Percentiles rank a stretch among this genome's conserved stretches.
These are phyloP conservation scores for Murraya koenigii DNA, from an alignment of 345 rosid genomes.

Conservation along the genomic window DNA sequence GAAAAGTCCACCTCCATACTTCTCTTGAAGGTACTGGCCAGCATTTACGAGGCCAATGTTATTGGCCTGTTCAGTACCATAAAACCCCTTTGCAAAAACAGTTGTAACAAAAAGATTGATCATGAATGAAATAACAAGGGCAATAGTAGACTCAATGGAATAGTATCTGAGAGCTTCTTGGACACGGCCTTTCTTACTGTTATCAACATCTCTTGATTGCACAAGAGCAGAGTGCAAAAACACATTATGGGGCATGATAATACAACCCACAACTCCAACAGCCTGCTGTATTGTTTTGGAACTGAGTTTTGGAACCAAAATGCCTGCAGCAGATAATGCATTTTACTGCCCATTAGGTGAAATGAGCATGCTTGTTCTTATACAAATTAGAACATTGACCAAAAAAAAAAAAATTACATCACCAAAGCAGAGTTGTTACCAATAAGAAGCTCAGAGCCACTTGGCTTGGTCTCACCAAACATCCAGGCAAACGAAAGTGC, in stretches of 20 bases:
- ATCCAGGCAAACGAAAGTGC: conserved; percentile 91
- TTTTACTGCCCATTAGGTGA: not conserved
- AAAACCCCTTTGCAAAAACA: conserved; percentile 87
- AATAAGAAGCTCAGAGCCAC: conserved; percentile 68
- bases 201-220: conserved; percentile 79
- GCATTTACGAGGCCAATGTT: conserved; percentile 83
- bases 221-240: conserved; percentile 96
- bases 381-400: not conserved
- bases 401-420: not conserved
- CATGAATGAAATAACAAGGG: conserved; percentile 70
- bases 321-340: conserved; percentile 42
- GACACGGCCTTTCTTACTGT: conserved; percentile 57
- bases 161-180: conserved; percentile 89
- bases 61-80: conserved; percentile 67
- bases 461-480: conserved; percentile 90
- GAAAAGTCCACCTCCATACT: conserved; percentile 82
- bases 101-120: conserved; percentile 89
- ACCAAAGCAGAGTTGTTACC: conserved; percentile 39
- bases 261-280: conserved; percentile 92
- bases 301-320: conserved; percentile 76
- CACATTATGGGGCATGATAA: conserved; percentile 95
- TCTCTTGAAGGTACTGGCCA: conserved; percentile 84
- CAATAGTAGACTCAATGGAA: conserved; percentile 71
- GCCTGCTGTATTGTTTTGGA: conserved; percentile 87
- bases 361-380: not conserved